A percentile compares a stretch with the other conserved stretches of the same genome.
phyloP scores from a whole-genome alignment of 257 asterid species.

The Dorcoceras hygrometricum region DNA sequence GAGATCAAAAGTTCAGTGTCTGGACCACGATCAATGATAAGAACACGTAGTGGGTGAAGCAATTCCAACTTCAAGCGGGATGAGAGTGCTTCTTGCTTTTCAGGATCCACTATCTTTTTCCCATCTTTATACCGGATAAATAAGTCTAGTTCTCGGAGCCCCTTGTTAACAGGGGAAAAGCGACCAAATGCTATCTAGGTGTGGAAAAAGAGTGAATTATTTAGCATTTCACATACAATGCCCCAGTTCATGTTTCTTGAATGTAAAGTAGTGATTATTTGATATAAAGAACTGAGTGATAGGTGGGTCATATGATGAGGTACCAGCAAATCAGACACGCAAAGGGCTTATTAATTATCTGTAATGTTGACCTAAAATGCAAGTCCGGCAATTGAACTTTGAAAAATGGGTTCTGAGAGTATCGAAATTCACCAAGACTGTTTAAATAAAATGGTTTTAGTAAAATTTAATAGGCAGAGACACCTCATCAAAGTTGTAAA shows the following conservation, averaged over 20 bases:
- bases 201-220: background rate
- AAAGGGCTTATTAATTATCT: background rate
- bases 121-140: constrained; percentile 68
- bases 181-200: constrained; percentile 74
- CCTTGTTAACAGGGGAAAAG: constrained; percentile 51
- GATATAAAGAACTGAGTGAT: too few species aligned
- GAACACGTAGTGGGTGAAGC: constrained; percentile 82
- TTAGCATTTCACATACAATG: constrained; percentile 5
- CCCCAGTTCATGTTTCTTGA: constrained; percentile 5
- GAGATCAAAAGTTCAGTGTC: constrained; percentile 83
- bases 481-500: constrained; percentile 7
- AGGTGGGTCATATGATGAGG: background rate
- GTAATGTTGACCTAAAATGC: background rate
- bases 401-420: background rate
- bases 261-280: background rate
- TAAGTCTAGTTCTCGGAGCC: constrained; percentile 68
- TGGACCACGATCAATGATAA: constrained; percentile 68
- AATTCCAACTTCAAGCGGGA: constrained; percentile 61
- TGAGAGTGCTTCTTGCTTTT: constrained; percentile 63
- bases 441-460: background rate
- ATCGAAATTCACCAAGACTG: background rate
- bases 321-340: background rate
- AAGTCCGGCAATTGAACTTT: background rate
- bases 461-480: background rate
- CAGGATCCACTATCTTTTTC: constrained; percentile 74